Percentiles rank a stretch among this genome's conserved stretches.
phyloP scores from a whole-genome alignment of 768 basidiomycete species.

The Russula earlei region DNA sequence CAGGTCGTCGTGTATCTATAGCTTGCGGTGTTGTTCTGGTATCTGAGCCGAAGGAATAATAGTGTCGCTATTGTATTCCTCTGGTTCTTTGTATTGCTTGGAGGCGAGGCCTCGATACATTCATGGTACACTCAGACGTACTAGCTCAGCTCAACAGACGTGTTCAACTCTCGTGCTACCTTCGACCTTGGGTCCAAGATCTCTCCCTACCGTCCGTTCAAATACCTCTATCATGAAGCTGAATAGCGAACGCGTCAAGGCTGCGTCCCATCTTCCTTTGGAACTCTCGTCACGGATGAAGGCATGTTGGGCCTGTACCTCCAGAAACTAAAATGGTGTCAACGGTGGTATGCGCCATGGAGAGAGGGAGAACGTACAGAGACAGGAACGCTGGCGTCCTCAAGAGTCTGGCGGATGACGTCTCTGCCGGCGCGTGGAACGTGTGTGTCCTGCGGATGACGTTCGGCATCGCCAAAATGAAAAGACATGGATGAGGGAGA shows the following conservation, averaged over 20 bases:
- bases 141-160: constrained; percentile 50
- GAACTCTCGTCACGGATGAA: constrained; percentile 89
- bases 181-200: constrained; percentile 61
- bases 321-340: constrained; percentile 55
- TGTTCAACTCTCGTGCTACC: constrained; percentile 53
- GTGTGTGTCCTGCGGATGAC: constrained; percentile 65
- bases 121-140: neutral
- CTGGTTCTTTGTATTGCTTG: too few species aligned
- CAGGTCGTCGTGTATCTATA: constrained; percentile 25
- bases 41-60: constrained; percentile 24
- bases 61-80: constrained; percentile 25
- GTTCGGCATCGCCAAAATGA: neutral
- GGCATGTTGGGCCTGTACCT: constrained; percentile 95
- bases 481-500: neutral
- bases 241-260: constrained; percentile 72
- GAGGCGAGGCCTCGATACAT: too few species aligned
- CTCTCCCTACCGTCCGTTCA: constrained; percentile 75
- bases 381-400: constrained; percentile 63
- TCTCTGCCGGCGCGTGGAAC: constrained; percentile 83
- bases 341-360: neutral
- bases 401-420: constrained; percentile 71
- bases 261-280: constrained; percentile 95
- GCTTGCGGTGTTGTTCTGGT: constrained; percentile 24
- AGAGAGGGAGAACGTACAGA: constrained; percentile 43
- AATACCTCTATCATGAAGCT: constrained; percentile 90